Conservation (phyloP, 2,329 filamentous ascomycete species). For the Beauveria sp. region DNA sequence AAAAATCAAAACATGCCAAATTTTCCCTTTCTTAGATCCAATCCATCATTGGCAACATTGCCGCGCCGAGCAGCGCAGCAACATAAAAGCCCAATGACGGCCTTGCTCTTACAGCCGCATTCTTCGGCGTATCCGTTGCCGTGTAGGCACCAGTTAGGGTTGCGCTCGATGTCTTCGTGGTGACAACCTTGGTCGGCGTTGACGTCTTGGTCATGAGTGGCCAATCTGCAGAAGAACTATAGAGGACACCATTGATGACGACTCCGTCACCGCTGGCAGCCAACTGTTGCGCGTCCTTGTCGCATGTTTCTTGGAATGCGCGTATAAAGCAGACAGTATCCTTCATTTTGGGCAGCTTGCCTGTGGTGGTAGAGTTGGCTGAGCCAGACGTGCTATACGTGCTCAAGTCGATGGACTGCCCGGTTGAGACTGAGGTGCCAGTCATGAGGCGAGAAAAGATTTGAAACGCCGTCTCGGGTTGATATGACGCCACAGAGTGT, state of each 20-base stretch:
- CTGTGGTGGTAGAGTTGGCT: slow-evolving; percentile 48
- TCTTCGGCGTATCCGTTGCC: slow-evolving; percentile 26
- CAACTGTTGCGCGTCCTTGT: slow-evolving; percentile 41
- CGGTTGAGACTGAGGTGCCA: slow-evolving; percentile 48
- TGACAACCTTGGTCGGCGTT: slow-evolving; percentile 17
- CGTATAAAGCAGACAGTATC: slow-evolving; percentile 55
- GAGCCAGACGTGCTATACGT: slow-evolving; percentile 51
- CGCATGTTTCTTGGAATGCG: slow-evolving; percentile 39
- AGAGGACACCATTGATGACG: slow-evolving; percentile 53
- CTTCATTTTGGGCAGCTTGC: slow-evolving; percentile 40
- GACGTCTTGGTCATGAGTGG: slow-evolving; percentile 23
- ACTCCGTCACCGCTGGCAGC: slow-evolving; percentile 44
- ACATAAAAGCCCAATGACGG: neutral
- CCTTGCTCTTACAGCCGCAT: neutral
- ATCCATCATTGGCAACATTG: neutral
- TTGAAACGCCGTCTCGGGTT: slow-evolving; percentile 52
- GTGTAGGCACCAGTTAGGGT: slow-evolving; percentile 28
- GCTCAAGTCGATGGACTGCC: slow-evolving; percentile 42
- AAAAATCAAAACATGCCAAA: neutral
- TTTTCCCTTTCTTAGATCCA: neutral
- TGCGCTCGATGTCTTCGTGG: slow-evolving; percentile 16
- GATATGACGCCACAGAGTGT: slow-evolving; percentile 54
- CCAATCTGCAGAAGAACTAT: slow-evolving; percentile 34
- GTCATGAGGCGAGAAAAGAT: slow-evolving; percentile 54
- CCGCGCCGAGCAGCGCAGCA: neutral